Percentiles rank a stretch among this genome's conserved stretches.
These are phyloP conservation scores for Rhizopogon vesiculosus DNA, from an alignment of 768 basidiomycete genomes.

Conservation along the genomic window DNA sequence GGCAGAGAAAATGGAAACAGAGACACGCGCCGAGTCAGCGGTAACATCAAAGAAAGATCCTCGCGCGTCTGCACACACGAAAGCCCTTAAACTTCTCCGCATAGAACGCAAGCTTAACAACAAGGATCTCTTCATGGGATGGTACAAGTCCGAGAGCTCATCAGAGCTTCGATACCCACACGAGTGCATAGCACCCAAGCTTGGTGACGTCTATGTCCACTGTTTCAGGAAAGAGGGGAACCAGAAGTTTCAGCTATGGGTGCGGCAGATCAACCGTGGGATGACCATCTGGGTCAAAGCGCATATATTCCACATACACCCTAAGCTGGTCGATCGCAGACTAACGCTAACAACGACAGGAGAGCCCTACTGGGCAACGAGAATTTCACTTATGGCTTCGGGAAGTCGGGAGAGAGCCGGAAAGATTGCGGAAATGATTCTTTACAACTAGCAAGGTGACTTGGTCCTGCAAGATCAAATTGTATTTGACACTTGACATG, in stretches of 20 bases:
- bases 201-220: conserved; percentile 1
- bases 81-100: not conserved
- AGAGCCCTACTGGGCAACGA: not conserved
- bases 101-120: conserved; percentile 1
- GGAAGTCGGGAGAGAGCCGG: not conserved
- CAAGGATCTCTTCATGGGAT: not conserved
- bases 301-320: not conserved
- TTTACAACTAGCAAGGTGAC: not conserved
- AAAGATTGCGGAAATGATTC: not conserved
- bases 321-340: not conserved
- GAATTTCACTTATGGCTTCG: not conserved
- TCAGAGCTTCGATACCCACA: not conserved
- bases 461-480: not conserved
- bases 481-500: not conserved
- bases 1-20: not conserved
- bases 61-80: not conserved
- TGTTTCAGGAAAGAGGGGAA: not conserved
- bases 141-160: not conserved
- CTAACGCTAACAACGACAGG: not conserved
- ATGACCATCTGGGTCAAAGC: conserved; percentile 2
- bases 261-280: conserved; percentile 1
- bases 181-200: not conserved
- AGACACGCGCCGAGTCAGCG: not conserved
- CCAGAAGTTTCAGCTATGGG: not conserved
- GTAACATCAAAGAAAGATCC: not conserved